Percentiles rank a stretch among this genome's conserved stretches.
Conservation (phyloP, 306 rosid species). For the Medicago truncatula region DNA sequence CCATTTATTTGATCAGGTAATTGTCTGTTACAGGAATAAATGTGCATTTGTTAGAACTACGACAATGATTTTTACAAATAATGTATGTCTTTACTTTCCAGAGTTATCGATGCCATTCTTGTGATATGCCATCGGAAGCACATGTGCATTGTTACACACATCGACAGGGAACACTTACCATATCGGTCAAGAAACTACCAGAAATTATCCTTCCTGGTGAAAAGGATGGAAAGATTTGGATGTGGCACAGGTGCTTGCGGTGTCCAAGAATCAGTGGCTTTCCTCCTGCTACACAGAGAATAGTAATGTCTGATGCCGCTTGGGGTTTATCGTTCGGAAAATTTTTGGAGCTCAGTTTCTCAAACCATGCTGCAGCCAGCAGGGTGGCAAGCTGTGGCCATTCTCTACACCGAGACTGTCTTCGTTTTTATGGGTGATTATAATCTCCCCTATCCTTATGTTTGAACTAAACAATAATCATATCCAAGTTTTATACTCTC, state of each 20-base stretch:
- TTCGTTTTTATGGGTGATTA: conserved; percentile 92
- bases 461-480: conserved; percentile 27
- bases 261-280: conserved; percentile 90
- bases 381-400: conserved; percentile 99
- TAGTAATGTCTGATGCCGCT: conserved; percentile 98
- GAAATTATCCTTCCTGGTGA: conserved; percentile 86
- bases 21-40: conserved; percentile 34
- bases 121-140: conserved; percentile 96
- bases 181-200: conserved; percentile 82
- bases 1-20: conserved; percentile 95
- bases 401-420: conserved; percentile 97
- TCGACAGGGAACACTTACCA: conserved; percentile 95
- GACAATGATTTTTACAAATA: conserved; percentile 36
- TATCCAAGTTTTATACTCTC: conserved; percentile 17
- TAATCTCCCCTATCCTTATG: conserved; percentile 31
- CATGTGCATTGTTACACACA: conserved; percentile 97
- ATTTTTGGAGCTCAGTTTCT: conserved; percentile 99
- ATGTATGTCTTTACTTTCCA: conserved; percentile 47
- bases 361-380: conserved; percentile 99
- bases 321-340: conserved; percentile 99
- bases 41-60: conserved; percentile 29
- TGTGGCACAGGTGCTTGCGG: conserved; percentile 98
- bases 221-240: conserved; percentile 97
- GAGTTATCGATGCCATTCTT: conserved; percentile 80
- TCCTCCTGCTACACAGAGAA: conserved; percentile 93